These are phyloP conservation scores for Starmerella vitae DNA, from an alignment of 805 yeast species.

Conservation along the genomic window DNA sequence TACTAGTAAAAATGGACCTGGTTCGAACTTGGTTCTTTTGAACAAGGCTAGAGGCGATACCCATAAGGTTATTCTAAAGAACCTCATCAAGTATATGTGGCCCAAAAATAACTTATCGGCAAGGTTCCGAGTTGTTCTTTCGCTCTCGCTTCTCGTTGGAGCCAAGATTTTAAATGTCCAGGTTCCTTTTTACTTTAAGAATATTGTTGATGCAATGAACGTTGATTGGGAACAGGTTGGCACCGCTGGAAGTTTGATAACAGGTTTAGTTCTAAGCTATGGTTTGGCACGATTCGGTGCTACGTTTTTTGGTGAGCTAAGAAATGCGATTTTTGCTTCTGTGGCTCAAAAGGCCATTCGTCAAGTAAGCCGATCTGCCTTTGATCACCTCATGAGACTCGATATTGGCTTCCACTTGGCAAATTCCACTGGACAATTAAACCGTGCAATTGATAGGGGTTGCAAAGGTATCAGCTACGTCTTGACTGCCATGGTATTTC, in stretches of 20 bases:
- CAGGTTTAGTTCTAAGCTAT: constrained; percentile 58
- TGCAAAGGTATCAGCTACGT: constrained; percentile 94
- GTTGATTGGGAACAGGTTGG: constrained; percentile 69
- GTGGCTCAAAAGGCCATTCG: constrained; percentile 92
- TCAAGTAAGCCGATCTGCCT: constrained; percentile 77
- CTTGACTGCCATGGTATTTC: constrained; percentile 92
- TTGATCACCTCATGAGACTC: constrained; percentile 64
- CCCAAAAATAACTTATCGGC: constrained; percentile 28
- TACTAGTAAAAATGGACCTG: too few species aligned
- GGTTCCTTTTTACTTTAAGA: constrained; percentile 87
- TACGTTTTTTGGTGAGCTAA: constrained; percentile 80
- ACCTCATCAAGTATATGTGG: constrained; percentile 27
- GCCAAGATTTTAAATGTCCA: constrained; percentile 85
- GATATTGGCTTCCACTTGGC: constrained; percentile 84
- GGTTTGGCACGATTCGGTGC: constrained; percentile 93
- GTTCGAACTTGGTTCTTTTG: neutral
- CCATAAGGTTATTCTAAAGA: constrained; percentile 18
- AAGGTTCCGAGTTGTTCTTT: constrained; percentile 60
- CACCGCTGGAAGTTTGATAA: constrained; percentile 27
- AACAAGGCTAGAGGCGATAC: constrained; percentile 1
- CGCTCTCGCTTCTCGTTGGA: constrained; percentile 56
- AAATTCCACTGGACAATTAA: constrained; percentile 89
- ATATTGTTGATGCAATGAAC: constrained; percentile 84
- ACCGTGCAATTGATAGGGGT: constrained; percentile 94
- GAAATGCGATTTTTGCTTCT: constrained; percentile 90